A percentile compares a stretch with the other conserved stretches of the same genome.
phyloP scores from a whole-genome alignment of 805 yeast species.

The Kluyveromyces nonfermentans region DNA sequence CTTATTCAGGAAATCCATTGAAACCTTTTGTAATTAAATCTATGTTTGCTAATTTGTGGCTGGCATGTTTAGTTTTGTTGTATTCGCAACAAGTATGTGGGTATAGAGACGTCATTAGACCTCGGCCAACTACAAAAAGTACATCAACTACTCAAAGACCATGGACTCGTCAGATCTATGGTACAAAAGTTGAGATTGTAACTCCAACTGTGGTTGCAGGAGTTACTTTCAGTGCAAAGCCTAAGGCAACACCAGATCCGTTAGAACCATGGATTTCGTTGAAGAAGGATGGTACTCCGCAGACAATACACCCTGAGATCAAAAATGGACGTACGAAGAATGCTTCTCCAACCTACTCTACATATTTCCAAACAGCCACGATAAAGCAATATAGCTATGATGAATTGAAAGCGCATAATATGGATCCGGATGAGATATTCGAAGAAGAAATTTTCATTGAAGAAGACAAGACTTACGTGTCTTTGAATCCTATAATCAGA shows the following conservation, averaged over 20 bases:
- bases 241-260: slow-evolving; percentile 43
- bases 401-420: slow-evolving; percentile 62
- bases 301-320: slow-evolving; percentile 65
- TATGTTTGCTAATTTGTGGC: slow-evolving; percentile 16
- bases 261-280: slow-evolving; percentile 76
- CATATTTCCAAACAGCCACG: slow-evolving; percentile 65
- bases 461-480: slow-evolving; percentile 67
- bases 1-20: background rate
- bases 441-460: slow-evolving; percentile 46
- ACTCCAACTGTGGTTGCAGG: slow-evolving; percentile 60
- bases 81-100: slow-evolving; percentile 6
- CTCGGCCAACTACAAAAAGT: slow-evolving; percentile 27
- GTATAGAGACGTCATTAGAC: slow-evolving; percentile 26
- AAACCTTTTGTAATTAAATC: background rate
- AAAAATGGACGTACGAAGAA: slow-evolving; percentile 64
- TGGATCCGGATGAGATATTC: slow-evolving; percentile 50
- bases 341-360: slow-evolving; percentile 61
- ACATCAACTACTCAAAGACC: slow-evolving; percentile 41
- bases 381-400: slow-evolving; percentile 49
- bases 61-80: slow-evolving; percentile 30
- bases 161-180: slow-evolving; percentile 67
- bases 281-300: slow-evolving; percentile 68
- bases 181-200: slow-evolving; percentile 46
- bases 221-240: slow-evolving; percentile 42
- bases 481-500: slow-evolving; percentile 68